phyloP scores from a whole-genome alignment of 1,139 yeast genomes.

The Diutina mesorugosa region DNA sequence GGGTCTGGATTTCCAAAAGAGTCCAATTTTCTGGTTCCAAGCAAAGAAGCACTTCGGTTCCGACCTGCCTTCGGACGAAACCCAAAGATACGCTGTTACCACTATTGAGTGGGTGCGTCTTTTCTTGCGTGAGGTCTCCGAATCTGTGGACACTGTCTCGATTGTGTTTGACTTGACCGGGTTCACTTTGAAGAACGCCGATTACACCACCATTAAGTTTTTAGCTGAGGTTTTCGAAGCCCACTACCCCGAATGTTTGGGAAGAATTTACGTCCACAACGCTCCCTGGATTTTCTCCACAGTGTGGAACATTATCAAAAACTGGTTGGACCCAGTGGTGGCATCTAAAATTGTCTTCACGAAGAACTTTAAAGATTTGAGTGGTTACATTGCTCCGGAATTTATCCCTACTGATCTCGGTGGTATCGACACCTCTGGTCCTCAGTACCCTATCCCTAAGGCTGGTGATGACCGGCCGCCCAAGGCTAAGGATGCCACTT shows the following conservation, averaged over 20 bases:
- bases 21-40: conserved; percentile 62
- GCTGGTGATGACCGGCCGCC: conserved; percentile 13
- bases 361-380: conserved; percentile 43
- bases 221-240: conserved; percentile 71
- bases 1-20: conserved; percentile 50
- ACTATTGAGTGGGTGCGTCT: conserved; percentile 62
- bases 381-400: conserved; percentile 37
- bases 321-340: conserved; percentile 84
- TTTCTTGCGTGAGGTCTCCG: conserved; percentile 36
- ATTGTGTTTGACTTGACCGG: conserved; percentile 66
- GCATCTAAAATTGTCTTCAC: conserved; percentile 74
- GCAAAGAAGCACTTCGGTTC: conserved; percentile 60
- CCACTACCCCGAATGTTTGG: conserved; percentile 79
- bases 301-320: conserved; percentile 73
- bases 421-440: conserved; percentile 47
- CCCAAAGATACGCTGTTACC: conserved; percentile 53
- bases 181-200: conserved; percentile 72
- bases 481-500: conserved; percentile 18
- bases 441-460: conserved; percentile 42
- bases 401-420: conserved; percentile 54
- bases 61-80: conserved; percentile 56
- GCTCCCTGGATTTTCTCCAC: conserved; percentile 89
- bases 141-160: conserved; percentile 45
- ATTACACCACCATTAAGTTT: conserved; percentile 69
- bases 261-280: conserved; percentile 63